These are phyloP conservation scores for Cladobotryum protrusum DNA, from an alignment of 2,329 filamentous ascomycete species.

Conservation along the genomic window DNA sequence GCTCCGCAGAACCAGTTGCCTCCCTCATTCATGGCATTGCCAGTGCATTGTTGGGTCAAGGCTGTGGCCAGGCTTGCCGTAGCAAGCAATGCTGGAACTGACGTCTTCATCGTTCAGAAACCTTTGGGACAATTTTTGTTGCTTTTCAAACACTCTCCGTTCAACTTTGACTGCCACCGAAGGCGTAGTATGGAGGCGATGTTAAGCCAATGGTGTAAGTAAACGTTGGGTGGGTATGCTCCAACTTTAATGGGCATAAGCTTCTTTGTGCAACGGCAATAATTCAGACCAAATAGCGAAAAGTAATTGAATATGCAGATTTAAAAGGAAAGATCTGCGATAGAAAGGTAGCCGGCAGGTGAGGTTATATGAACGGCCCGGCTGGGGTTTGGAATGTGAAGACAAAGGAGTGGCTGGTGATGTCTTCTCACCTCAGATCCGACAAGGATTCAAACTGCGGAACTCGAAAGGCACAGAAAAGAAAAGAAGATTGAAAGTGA, in stretches of 20 bases:
- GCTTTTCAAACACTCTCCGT: background rate
- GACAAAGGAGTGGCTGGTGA: conserved; percentile 18
- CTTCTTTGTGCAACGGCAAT: no score
- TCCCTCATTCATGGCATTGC: conserved; percentile 28
- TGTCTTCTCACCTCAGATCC: background rate
- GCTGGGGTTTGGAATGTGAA: conserved; percentile 4
- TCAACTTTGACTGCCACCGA: background rate
- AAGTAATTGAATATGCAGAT: background rate
- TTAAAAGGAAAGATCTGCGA: background rate
- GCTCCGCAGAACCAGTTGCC: conserved; percentile 63
- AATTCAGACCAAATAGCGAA: background rate
- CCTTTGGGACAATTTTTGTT: background rate
- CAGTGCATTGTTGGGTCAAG: conserved; percentile 30
- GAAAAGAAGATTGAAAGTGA: background rate
- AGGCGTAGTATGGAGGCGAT: background rate
- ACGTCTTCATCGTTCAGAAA: background rate
- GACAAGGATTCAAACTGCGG: background rate
- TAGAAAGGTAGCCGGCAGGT: background rate
- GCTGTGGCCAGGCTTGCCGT: conserved; percentile 25
- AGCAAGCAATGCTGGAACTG: conserved; percentile 18
- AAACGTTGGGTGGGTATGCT: background rate
- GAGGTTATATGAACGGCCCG: conserved; percentile 11
- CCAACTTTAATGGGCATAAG: no score
- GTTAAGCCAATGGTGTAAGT: background rate
- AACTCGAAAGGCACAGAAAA: background rate